These are phyloP conservation scores for Decorospora gaudefroyi DNA, from an alignment of 2,329 filamentous ascomycete species.

Conservation along the genomic window DNA sequence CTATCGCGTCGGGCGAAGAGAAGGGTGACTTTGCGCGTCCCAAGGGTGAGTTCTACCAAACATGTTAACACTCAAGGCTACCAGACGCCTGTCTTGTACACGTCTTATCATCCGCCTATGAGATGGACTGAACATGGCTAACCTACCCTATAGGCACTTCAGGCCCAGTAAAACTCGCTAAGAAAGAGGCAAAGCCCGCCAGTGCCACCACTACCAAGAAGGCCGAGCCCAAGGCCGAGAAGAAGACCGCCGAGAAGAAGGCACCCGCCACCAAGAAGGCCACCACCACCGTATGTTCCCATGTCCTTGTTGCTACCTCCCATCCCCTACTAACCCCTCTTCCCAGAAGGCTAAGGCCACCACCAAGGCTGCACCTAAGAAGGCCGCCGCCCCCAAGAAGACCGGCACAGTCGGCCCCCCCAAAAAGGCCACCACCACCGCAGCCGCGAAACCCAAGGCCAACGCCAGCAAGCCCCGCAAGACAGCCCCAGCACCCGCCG, in stretches of 20 bases:
- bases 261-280: constrained; percentile 33
- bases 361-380: constrained; percentile 24
- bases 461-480: constrained; percentile 56
- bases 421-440: constrained; percentile 30
- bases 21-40: constrained; percentile 86
- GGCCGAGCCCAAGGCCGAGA: constrained; percentile 40
- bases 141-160: constrained; percentile 66
- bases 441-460: constrained; percentile 48
- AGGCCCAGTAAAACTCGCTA: constrained; percentile 88
- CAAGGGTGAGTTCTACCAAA: constrained; percentile 83
- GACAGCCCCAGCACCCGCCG: constrained; percentile 60
- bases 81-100: background rate
- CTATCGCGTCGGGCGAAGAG: constrained; percentile 79
- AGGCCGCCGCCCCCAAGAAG: constrained; percentile 31
- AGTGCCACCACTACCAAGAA: constrained; percentile 33
- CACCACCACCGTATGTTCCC: constrained; percentile 30
- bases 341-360: constrained; percentile 37
- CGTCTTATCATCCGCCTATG: background rate
- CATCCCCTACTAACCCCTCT: constrained; percentile 18
- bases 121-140: constrained; percentile 12
- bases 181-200: constrained; percentile 63
- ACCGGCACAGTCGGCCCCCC: constrained; percentile 21
- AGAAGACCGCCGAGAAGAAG: constrained; percentile 36
- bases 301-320: background rate
- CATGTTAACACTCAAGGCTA: background rate